Base-by-base conservation (phyloP, 345 rosid genomes). In the Aethionema arabicum region DNA sequence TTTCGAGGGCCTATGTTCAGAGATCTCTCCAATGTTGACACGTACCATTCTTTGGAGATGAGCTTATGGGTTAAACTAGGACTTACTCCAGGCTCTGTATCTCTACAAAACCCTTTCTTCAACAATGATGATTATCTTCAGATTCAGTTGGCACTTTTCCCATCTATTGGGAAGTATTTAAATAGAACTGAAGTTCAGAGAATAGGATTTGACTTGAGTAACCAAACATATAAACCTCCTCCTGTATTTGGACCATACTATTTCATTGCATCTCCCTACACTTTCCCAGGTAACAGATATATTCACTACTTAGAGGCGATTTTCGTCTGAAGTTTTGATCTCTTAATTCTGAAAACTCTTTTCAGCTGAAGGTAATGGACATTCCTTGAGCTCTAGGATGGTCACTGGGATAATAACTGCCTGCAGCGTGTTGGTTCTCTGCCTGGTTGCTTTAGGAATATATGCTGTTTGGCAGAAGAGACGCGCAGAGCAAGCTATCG, bases 401-500 rank as follows among this genome's bases (percentile, higher is more conserved):
- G 47, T 81, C 47, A 70, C 68, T 43, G 86, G 81, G 43, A 42
- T 93, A 53, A 78, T 78, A 42, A 67, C 69, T 70, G 80, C 86
- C 7, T 77, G 90, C 48, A 72, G 65, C 7, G 9, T 80, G 15
- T 72, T 93, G 60, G 74, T 87, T 49, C 33, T 87, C 53, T 74
- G 90, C 79, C 87, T 93, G 14, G 38, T 87, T 8, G 96, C 77
- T 30, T 53, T 90, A 39, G 97, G 73, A 11, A 46, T 80, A 42
- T 93, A 90, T 53, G 99, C 99, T 8, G n/a, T 85, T 61, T 67
- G 83, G 75, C 97, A 93, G 63, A 93, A 87, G 85, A 85, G 83
- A 70, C 95, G 97, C 2, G 99, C 97, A 49, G 96, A 93, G 79
- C 85, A 75, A 66, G 97, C 96, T n/a, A 86, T 90, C 4, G 86